phyloP scores from a whole-genome alignment of 2,329 filamentous ascomycete species.

The Tolypocladium nubicola region DNA sequence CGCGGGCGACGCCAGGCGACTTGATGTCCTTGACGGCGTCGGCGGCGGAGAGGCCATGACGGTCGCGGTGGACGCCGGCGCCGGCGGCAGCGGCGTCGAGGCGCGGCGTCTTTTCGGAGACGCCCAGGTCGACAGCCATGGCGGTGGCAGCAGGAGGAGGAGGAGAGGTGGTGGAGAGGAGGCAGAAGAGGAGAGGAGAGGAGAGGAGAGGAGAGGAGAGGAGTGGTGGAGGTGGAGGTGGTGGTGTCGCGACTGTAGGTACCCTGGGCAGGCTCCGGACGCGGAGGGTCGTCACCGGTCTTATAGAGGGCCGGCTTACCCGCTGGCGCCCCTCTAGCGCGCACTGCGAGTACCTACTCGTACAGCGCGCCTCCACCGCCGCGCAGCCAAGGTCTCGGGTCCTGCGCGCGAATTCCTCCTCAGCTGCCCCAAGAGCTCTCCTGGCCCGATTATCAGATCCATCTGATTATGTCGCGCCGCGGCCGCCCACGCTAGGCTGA shows the following conservation, averaged over 20 bases:
- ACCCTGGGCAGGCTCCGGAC: too few relatives aligned
- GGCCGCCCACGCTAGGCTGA: not conserved
- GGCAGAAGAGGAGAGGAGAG: too few relatives aligned
- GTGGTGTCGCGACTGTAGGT: too few relatives aligned
- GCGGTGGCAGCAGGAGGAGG: not conserved
- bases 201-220: too few relatives aligned
- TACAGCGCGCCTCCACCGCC: not conserved
- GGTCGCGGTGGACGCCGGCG: not conserved
- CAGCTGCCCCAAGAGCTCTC: too few relatives aligned
- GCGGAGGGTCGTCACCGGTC: too few relatives aligned
- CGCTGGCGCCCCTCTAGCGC: too few relatives aligned
- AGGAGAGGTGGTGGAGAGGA: too few relatives aligned
- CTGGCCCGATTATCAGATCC: conserved; percentile 3
- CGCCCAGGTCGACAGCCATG: not conserved
- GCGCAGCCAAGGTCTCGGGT: not conserved
- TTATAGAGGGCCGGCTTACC: too few relatives aligned
- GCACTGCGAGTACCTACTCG: too few relatives aligned
- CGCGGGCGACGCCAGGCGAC: conserved; percentile 45
- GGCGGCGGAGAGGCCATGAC: conserved; percentile 6
- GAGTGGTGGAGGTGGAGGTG: too few relatives aligned
- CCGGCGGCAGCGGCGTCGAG: too few relatives aligned
- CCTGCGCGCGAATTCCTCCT: not conserved
- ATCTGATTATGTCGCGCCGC: not conserved
- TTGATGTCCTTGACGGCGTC: conserved; percentile 19
- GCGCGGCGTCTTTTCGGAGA: conserved; percentile 2